phyloP scores from a whole-genome alignment of 2,329 filamentous ascomycete species.

The Colletotrichum tanaceti region DNA sequence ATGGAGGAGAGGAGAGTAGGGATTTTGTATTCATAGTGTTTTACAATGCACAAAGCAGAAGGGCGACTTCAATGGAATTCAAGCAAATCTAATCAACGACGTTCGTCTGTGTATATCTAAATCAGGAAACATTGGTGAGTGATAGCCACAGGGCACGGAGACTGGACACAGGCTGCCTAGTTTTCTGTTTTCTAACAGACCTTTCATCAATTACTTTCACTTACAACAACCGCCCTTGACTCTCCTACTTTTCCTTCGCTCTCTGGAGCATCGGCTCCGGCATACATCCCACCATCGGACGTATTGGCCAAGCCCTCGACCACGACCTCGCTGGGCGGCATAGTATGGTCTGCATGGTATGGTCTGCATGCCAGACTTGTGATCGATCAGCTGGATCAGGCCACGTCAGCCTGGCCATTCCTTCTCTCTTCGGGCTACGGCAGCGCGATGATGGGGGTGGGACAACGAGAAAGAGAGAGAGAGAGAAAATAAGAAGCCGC shows the following conservation, averaged over 20 bases:
- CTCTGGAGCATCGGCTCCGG: constrained; percentile 38
- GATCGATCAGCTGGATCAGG: constrained; percentile 47
- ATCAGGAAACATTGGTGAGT: neutral
- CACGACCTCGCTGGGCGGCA: constrained; percentile 53
- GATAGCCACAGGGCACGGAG: neutral
- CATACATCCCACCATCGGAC: constrained; percentile 55
- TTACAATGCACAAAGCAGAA: constrained; percentile 18
- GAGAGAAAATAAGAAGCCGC: constrained; percentile 43
- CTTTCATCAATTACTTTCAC: too few relatives aligned
- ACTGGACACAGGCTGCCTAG: too few relatives aligned
- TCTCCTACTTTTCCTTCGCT: neutral
- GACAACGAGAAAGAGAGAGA: neutral
- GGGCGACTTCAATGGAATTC: neutral
- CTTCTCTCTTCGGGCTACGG: neutral
- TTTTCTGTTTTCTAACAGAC: too few relatives aligned
- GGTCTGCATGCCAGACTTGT: constrained; percentile 55
- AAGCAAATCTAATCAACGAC: neutral
- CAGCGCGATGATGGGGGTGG: neutral
- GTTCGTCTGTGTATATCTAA: neutral
- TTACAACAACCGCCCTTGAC: neutral
- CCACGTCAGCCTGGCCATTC: neutral
- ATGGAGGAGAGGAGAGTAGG: constrained; percentile 4
- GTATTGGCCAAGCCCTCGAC: constrained; percentile 48
- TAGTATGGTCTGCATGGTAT: constrained; percentile 48
- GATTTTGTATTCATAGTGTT: constrained; percentile 25